Base-by-base conservation (phyloP, 2,329 filamentous ascomycete genomes). In the Talaromyces pinophilus region DNA sequence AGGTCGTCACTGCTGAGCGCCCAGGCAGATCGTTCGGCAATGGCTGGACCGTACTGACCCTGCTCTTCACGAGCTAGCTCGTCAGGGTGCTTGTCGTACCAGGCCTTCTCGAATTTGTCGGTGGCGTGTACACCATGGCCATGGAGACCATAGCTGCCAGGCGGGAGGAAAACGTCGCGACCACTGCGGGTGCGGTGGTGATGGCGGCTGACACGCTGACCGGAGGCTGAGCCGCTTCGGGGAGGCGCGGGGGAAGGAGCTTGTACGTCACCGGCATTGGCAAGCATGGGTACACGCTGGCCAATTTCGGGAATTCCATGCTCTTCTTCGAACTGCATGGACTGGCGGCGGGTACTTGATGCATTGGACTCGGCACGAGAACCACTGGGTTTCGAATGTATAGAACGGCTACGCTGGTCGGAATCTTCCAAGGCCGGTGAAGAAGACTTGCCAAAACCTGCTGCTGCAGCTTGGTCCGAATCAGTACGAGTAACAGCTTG, bases 231-330 rank as follows among this genome's bases (percentile, higher is more conserved):
- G 59, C 77, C 73, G 67, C 79, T 82, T 35, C 66, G 59, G 11
- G 65, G 65, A 8, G 89, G 90, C 2, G 88, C 86, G 1, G 93
- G 93, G 1, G 93, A 95, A 2, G 95, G 95, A 15, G 95, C 95
- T 81, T 99, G 95, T 10, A 98, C 95, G 76, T 98, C 94, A 68
- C 95, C 95, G 52, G 95, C 92, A 76, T 95, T 88, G 63, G 90
- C 91, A 75, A 95, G 90, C 92, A 99, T 95, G 60, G 95, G 95
- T 46, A 99, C 94, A 74, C 93, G 90, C 73, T 92, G 88, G 59
- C 94, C 94, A 71, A 97, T 95, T 75, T 96, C 92, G 1, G 93
- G 93, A 72, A 97, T 97, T 25, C 93, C 94, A 64, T 93, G 89
- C 70, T 95, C 91, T 55, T 94, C 91, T 19, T 90, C 90, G 48